Base-by-base conservation (phyloP, 1,139 yeast species). In the Debaryomyces udenii region DNA sequence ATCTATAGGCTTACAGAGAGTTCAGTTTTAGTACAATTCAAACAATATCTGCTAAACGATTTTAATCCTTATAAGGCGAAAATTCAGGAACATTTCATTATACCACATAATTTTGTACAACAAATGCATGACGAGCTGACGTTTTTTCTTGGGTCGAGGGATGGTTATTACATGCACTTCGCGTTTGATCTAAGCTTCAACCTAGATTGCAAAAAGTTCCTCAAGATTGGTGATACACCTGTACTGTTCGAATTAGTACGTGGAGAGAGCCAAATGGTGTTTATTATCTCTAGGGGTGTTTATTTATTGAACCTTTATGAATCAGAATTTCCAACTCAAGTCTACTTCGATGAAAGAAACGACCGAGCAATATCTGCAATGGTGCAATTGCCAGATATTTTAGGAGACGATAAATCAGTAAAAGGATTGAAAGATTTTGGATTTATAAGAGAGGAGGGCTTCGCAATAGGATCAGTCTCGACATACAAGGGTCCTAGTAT, bases 401-500 rank as follows among this genome's bases (percentile, higher is more conserved):
- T 11, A 6, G 26, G 16, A 14, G 14, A 30, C 14, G 13, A 2
- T 15, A 18, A 9, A 6, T 10, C 13, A 13, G 11, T 11, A 10
- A 53, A 34, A 17, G 15, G 17, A 9, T 6, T 18, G 10, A 34
- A 54, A 18, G 51, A 54, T 9, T 50, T 72, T 38, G 71, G 70
- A 1, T 56, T 74, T 7, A 55, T 76, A 2, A 59, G 82, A 43
- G 80, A 74, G 37, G 81, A 78, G 47, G 84, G 83, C 0, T 56
- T 81, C 14, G 63, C 70, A 23, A 44, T 71, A 2, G 60, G 73
- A 0, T 53, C 59, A 2, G 44, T 78, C 1, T 59, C 46, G 29
- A 52, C 64, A 0, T 67, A 48, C 41, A 61, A 38, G 45, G 55
- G 39, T 39, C 66, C 65, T n/a, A 49, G 54, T 9, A 47, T 66